phyloP scores from a whole-genome alignment of 768 basidiomycete species.

The Mycena olivaceomarginata region DNA sequence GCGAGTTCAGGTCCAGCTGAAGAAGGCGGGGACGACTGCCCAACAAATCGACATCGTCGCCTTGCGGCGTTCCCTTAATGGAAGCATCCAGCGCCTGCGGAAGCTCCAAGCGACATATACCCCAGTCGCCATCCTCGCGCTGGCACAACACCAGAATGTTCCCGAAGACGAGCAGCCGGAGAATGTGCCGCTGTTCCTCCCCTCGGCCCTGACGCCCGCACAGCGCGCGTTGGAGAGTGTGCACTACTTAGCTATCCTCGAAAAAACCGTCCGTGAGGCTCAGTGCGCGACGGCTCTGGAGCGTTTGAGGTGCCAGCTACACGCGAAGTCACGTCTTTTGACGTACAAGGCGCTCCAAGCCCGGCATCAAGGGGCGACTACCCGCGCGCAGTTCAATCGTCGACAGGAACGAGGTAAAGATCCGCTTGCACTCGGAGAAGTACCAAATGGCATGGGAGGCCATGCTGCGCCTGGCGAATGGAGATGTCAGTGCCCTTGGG shows the following conservation, averaged over 20 bases:
- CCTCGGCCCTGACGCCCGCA: constrained; percentile 29
- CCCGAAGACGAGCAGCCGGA: constrained; percentile 23
- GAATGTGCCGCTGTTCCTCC: constrained; percentile 41
- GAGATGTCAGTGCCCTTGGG: too few relatives aligned
- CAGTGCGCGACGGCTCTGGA: constrained; percentile 48
- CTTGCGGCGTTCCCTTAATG: neutral
- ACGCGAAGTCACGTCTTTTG: constrained; percentile 46
- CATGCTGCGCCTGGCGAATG: too few relatives aligned
- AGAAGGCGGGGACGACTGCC: neutral
- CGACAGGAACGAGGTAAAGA: constrained; percentile 27
- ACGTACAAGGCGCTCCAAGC: constrained; percentile 30
- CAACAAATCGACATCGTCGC: constrained; percentile 5
- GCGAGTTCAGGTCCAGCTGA: constrained; percentile 8
- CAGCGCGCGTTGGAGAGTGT: constrained; percentile 25
- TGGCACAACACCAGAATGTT: neutral
- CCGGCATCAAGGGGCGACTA: constrained; percentile 32
- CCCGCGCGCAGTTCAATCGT: constrained; percentile 25
- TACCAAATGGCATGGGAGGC: constrained; percentile 23
- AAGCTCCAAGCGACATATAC: constrained; percentile 23
- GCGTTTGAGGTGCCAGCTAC: constrained; percentile 42
- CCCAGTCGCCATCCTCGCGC: constrained; percentile 2
- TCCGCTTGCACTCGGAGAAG: constrained; percentile 29
- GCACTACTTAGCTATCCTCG: constrained; percentile 37
- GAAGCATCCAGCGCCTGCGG: constrained; percentile 9
- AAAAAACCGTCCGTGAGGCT: constrained; percentile 45